Base-by-base conservation (phyloP, 805 yeast species). In the Yueomyces sinensis region DNA sequence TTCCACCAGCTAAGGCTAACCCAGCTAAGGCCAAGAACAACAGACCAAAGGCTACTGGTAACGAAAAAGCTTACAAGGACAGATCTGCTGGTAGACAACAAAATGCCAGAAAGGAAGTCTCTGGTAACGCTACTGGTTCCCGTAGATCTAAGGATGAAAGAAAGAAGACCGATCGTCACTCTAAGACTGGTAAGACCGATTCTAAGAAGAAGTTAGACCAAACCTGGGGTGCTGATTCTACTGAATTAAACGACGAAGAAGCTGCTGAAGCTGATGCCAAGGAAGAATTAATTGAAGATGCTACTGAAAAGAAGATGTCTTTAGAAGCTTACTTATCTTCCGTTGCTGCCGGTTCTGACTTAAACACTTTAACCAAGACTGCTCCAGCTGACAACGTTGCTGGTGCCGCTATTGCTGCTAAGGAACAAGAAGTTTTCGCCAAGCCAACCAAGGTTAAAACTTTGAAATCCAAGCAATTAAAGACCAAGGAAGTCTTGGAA, bases 161-260 rank as follows among this genome's bases (percentile, higher is more conserved):
- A 54, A 56, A 52, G 49, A 40, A 66, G 61, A 47, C 58, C 45
- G 97, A 89, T 75, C 91, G 94, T 65, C 91, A 76, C 57, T 74
- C 89, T 47, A 82, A 81, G 70, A 58, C 82, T 46, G 83, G 79
- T 56, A 82, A 81, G 71, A 61, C 74, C 53, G 95, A 86, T 68
- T 68, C 94, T 50, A 73, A 70, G 50, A 87, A 84, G 78, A 77
- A 80, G 63, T 71, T 79, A 55, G 73, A 70, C 61, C 78, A 76
- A 65, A 87, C 86, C 47, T 83, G 95, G 89, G 94, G 95, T 58
- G 83, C 77, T 57, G 74, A 78, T 62, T 65, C 65, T 49, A 72
- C 68, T 59, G 81, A 75, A 69, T 69, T 65, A 55, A 79, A 69
- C 46, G 80, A 68, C 45, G 83, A 76, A 60, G 49, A 49, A 41